phyloP scores from a whole-genome alignment of 2,329 filamentous ascomycete species.

The Paraphoma chrysanthemicola region DNA sequence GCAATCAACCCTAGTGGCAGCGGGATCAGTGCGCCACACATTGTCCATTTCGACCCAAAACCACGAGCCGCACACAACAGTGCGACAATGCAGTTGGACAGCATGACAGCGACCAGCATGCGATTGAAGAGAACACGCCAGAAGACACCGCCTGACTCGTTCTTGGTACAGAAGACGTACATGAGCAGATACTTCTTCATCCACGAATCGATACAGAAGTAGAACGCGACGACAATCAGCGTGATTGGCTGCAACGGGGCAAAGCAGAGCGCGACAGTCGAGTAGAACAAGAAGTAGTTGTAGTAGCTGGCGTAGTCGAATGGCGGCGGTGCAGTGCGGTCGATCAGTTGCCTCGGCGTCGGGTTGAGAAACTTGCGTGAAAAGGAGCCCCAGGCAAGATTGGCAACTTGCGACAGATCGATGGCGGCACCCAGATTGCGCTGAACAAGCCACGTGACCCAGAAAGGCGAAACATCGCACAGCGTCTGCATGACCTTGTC shows the following conservation, averaged over 20 bases:
- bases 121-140: conserved; percentile 94
- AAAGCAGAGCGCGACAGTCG: conserved; percentile 86
- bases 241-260: conserved; percentile 86
- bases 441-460: conserved; percentile 80
- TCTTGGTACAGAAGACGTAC: conserved; percentile 96
- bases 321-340: conserved; percentile 86
- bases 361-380: conserved; percentile 83
- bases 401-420: conserved; percentile 88
- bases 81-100: conserved; percentile 81
- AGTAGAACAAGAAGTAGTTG: conserved; percentile 96
- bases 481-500: conserved; percentile 73
- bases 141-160: conserved; percentile 89
- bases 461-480: conserved; percentile 85
- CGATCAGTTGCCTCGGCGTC: conserved; percentile 89
- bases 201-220: conserved; percentile 85
- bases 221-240: conserved; percentile 83
- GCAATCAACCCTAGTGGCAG: conserved; percentile 77
- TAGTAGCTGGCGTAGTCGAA: conserved; percentile 98
- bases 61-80: conserved; percentile 76
- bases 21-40: conserved; percentile 74
- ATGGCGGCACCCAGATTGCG: conserved; percentile 92
- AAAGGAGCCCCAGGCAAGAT: conserved; percentile 83
- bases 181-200: conserved; percentile 95
- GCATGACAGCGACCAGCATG: conserved; percentile 80
- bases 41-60: conserved; percentile 48